Base-by-base conservation (phyloP, 1,284 basidiomycete genomes). In the Sphagnurus paluster region DNA sequence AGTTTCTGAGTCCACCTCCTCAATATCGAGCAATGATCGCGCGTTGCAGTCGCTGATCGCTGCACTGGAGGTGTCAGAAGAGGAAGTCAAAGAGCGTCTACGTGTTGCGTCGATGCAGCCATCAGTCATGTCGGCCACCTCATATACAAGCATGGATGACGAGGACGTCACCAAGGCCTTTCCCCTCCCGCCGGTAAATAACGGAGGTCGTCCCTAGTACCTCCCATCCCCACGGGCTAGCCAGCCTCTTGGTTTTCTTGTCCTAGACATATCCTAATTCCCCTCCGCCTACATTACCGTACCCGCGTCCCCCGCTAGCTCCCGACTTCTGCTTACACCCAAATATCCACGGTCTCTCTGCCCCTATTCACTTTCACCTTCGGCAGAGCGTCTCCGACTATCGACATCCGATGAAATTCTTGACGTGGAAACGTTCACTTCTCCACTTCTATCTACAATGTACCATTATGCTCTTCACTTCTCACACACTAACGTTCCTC, bases 31-130 rank as follows among this genome's bases (percentile, higher is more conserved):
- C 45, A 74, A 69, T 46, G 72, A 76, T 44, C 71, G 69, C 33
- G 80, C 81, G 11, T 67, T 87, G 53, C 72, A 72, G 55, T 82
- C 78, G 14, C 70, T 87, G 44, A 75, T 87, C 45, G 83, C 81
- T 16, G 84, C 80, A 13, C 71, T 87, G 28, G 73, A 81, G 40
- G 61, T 71, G 2, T 58, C 72, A 1, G 69, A 71, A 40, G 67
- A 69, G 19, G 66, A 73, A 32, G 66, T 71, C 2, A 68, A 75
- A 48, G 69, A 68, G 35, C 66, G 72, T 8, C 54, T 77, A 52
- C 68, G 77, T 34, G 65, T 77, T 21, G 63, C 70, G 5, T 79
- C 77, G n/a, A 63, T 79, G 62, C 74, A 76, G 43, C 75, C 77
- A 2, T 70, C 68, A 5, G 43, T 72, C 26, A 46, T 66, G 24